Percentiles rank a stretch among this genome's conserved stretches.
These are phyloP conservation scores for Astragalus glycyphyllos DNA, from an alignment of 306 rosid genomes.

Conservation along the genomic window DNA sequence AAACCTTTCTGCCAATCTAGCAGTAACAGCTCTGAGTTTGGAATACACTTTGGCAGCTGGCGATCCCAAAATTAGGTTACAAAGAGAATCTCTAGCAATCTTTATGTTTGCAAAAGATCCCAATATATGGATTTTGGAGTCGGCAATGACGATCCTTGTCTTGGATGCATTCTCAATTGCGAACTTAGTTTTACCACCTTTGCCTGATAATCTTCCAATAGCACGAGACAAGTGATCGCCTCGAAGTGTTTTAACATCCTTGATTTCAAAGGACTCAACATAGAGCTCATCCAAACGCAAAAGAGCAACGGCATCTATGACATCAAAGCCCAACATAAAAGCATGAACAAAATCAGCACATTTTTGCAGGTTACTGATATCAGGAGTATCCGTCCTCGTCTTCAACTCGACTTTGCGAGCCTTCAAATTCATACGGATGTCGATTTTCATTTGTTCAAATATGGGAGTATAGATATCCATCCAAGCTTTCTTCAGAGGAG, in stretches of 20 bases:
- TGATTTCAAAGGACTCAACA: conserved; percentile 88
- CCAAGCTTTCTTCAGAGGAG: conserved; percentile 90
- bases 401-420: conserved; percentile 84
- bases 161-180: conserved; percentile 87
- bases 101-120: conserved; percentile 86
- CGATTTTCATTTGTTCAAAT: conserved; percentile 84
- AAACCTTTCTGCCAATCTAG: conserved; percentile 85
- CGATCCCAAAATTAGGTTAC: conserved; percentile 85
- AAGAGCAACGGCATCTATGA: conserved; percentile 81
- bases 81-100: conserved; percentile 84
- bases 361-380: conserved; percentile 79
- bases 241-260: conserved; percentile 83
- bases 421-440: conserved; percentile 82
- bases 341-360: conserved; percentile 95
- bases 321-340: conserved; percentile 87
- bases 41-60: conserved; percentile 90
- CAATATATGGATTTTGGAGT: conserved; percentile 83
- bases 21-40: conserved; percentile 75
- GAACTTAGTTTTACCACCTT: conserved; percentile 87
- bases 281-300: conserved; percentile 87
- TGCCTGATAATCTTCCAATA: conserved; percentile 83
- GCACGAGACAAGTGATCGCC: conserved; percentile 94
- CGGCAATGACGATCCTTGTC: conserved; percentile 87
- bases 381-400: conserved; percentile 81
- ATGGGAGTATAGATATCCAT: conserved; percentile 84